Evolutionary conservation across 352 stramenopile species (phyloP).

Genomic region (Thalassiosira hispida): DNA sequence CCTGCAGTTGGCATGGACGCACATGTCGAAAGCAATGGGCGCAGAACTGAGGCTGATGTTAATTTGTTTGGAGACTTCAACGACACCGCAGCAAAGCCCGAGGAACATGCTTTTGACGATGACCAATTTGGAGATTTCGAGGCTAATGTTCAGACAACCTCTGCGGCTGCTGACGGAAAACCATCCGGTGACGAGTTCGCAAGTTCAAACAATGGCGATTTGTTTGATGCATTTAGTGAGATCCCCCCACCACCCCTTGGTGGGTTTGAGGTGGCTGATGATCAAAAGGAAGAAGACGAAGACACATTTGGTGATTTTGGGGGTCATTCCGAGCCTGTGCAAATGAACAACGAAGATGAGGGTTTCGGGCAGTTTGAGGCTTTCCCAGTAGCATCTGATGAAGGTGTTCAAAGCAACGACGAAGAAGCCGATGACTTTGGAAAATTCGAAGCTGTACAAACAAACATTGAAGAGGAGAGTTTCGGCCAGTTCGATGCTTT

Average conservation of each 20-base stretch:
- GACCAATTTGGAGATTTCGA: conserved; percentile 16
- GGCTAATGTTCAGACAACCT: neutral
- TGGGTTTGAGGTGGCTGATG: neutral
- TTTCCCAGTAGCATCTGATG: neutral
- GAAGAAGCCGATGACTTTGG: conserved; percentile 1
- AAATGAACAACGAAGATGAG: conserved; percentile 9
- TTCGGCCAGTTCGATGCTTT: conserved; percentile 23
- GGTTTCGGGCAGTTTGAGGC: conserved; percentile 3
- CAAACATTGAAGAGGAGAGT: conserved; percentile 8
- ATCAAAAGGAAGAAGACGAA: conserved; percentile 25
- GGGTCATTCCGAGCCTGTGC: neutral
- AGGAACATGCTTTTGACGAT: neutral
- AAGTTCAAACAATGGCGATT: neutral
- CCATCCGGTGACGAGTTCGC: too few species aligned
- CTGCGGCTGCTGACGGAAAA: neutral
- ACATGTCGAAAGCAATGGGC: neutral
- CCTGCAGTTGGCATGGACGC: neutral
- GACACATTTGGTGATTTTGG: conserved; percentile 29
- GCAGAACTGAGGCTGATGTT: too few species aligned
- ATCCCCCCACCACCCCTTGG: conserved; percentile 24
- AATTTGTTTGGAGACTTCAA: neutral
- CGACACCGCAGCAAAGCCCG: neutral
- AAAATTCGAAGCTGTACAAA: neutral
- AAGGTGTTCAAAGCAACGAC: conserved; percentile 1
- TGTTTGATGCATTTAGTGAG: conserved; percentile 16